Conservation (phyloP, 2,329 filamentous ascomycete species). For the Scopulariopsis brevicaulis region DNA sequence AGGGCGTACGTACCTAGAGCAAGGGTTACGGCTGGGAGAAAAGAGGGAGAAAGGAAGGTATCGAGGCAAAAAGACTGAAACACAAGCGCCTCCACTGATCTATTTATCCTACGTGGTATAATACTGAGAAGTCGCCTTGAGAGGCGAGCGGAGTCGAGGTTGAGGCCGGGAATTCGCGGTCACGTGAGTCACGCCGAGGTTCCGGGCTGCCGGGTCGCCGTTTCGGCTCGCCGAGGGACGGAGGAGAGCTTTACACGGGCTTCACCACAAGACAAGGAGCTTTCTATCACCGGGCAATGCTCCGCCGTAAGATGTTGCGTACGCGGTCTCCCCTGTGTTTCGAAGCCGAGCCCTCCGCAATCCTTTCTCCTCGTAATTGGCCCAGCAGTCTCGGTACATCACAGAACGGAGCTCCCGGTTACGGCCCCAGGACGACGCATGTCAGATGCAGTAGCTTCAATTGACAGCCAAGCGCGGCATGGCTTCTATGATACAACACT, state of each 20-base stretch:
- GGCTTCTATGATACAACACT: slow-evolving; percentile 5
- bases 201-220: neutral
- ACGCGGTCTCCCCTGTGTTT: neutral
- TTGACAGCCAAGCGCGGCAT: neutral
- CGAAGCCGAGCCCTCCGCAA: neutral
- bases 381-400: neutral
- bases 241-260: neutral
- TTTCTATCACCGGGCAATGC: neutral
- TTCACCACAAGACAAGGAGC: neutral
- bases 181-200: slow-evolving; percentile 4
- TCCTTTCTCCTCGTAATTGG: neutral
- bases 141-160: neutral
- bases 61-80: neutral
- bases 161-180: neutral
- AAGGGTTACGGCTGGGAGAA: neutral
- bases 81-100: neutral
- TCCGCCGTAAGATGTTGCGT: neutral
- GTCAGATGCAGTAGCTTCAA: neutral
- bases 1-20: neutral
- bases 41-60: neutral
- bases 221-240: neutral
- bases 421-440: neutral
- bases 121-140: no score
- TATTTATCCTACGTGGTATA: neutral
- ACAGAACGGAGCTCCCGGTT: neutral